phyloP scores from a whole-genome alignment of 2,329 filamentous ascomycete genomes.

The Fusarium nisikadoi region DNA sequence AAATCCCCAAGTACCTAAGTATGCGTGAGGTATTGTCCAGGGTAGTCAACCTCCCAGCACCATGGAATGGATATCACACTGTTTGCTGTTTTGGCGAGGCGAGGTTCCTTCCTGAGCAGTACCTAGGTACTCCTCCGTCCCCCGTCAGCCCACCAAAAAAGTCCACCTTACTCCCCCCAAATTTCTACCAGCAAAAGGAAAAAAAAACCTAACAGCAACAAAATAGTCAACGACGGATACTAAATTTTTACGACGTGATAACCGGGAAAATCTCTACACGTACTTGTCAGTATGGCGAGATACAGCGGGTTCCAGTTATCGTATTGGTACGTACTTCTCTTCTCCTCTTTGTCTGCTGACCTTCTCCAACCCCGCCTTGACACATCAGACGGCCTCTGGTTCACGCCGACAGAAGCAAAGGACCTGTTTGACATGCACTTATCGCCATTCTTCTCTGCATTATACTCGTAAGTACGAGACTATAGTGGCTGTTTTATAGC shows the following conservation, averaged over 20 bases:
- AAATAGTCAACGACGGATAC: background rate
- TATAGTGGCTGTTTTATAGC: background rate
- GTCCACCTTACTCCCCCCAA: constrained; percentile 23
- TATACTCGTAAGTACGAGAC: background rate
- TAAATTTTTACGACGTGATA: background rate
- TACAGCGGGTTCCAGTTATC: background rate
- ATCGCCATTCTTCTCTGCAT: background rate
- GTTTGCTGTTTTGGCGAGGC: constrained; percentile 9
- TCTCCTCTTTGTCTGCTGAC: constrained; percentile 30
- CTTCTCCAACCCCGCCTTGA: constrained; percentile 26
- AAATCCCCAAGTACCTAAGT: background rate
- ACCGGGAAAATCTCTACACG: rapidly evolving
- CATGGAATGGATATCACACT: background rate
- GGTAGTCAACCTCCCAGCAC: background rate
- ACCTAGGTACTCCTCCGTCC: background rate
- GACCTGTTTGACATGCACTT: background rate
- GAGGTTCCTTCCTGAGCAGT: constrained; percentile 26
- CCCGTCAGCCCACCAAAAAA: constrained; percentile 32
- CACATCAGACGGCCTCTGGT: constrained; percentile 14
- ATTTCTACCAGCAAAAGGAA: constrained; percentile 25
- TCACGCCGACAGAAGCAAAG: constrained; percentile 11
- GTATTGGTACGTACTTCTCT: background rate
- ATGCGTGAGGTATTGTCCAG: background rate
- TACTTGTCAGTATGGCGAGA: background rate
- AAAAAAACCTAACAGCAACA: constrained; percentile 2